phyloP scores from a whole-genome alignment of 768 basidiomycete species.

The Gelatoporia subvermispora region DNA sequence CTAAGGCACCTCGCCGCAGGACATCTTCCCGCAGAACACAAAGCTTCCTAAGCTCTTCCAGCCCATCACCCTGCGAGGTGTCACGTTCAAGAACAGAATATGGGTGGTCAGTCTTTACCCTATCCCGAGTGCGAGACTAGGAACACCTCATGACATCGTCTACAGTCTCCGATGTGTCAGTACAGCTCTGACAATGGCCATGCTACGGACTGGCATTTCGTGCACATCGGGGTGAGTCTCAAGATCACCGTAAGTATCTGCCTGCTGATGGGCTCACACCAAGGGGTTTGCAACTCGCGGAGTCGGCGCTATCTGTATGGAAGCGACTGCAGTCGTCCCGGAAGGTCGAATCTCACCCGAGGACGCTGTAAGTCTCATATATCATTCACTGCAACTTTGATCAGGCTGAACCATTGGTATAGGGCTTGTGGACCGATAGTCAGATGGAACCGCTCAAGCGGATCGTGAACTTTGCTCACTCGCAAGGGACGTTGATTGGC shows the following conservation, averaged over 20 bases:
- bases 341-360: constrained; percentile 76
- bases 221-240: constrained; percentile 58
- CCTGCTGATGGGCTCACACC: not conserved
- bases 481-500: constrained; percentile 66
- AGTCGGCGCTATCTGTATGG: constrained; percentile 62
- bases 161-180: constrained; percentile 75
- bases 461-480: constrained; percentile 70
- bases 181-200: constrained; percentile 73
- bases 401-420: not conserved
- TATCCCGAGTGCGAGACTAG: not conserved
- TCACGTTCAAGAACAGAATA: constrained; percentile 71
- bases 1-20: constrained; percentile 13
- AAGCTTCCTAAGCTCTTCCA: constrained; percentile 57
- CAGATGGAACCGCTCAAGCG: constrained; percentile 68
- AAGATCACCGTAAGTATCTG: not conserved
- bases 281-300: constrained; percentile 70
- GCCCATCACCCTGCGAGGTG: constrained; percentile 54
- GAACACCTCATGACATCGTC: not conserved
- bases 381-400: not conserved
- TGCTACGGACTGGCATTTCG: constrained; percentile 79
- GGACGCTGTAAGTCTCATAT: constrained; percentile 46
- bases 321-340: constrained; percentile 70
- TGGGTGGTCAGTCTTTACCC: constrained; percentile 48
- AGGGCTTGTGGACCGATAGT: constrained; percentile 72
- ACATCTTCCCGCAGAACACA: constrained; percentile 42